Evolutionary conservation across 306 rosid genomes (phyloP), one percentile per base, ranked within the genome.

Genomic region (Chamaecrista fasciculata): DNA sequence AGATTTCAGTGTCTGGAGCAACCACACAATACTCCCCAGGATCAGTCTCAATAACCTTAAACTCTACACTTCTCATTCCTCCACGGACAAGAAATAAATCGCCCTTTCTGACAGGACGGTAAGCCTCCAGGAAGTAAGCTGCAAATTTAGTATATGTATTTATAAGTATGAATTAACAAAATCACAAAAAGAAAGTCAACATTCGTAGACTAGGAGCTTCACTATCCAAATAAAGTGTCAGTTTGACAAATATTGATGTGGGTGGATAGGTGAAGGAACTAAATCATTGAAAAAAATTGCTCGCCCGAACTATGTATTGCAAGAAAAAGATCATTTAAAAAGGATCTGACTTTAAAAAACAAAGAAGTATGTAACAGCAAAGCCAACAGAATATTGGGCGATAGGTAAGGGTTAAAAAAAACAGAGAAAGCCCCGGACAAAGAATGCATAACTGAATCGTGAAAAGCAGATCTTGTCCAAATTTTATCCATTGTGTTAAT

Each of bases 1-100:
- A 86, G 69, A 86, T 83, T 76, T 83, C 88, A 5, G 91, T 86
- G 67, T 86, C 88, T n/a, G 88, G 91, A 57, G 88, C 83, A 70
- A 86, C 83, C 71, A 86, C 83, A 68, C 91, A 86, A 69, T 81
- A 83, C 66, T 86, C 91, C 55, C 83, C 76, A 9, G 91, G 88
- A 75, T 86, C 91, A 18, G 86, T 86, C 66, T 86, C 91, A 60
- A 83, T 81, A 42, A 86, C 88, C 80, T 86, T 86, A 73, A 86
- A 86, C 76, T 86, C 91, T 29, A 86, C 78, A 71, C 88, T 79
- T 81, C 91, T 76, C 88, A 77, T 81, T 52, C 86, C 88, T 72
- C 88, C 91, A 31, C 91, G 82, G 33, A 86, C 85, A 50, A 83
- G 79, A 71, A 86, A 83, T 52, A 86, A 63, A 77, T 86, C 91